These are phyloP conservation scores for Mucor piriformis DNA, from an alignment of 371 early-diverging fungal species.

Conservation along the genomic window DNA sequence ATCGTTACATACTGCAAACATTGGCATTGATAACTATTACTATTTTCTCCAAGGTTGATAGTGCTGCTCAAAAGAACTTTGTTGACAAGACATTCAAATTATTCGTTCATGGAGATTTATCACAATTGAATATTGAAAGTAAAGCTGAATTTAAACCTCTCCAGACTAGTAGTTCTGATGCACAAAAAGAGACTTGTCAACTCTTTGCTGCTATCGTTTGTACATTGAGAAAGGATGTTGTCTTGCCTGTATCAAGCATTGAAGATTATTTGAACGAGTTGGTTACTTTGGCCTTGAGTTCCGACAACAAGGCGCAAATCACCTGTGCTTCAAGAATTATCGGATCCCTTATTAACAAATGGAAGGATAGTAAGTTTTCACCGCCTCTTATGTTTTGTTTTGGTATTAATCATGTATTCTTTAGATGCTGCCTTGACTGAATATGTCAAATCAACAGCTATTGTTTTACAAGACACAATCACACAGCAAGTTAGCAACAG, in stretches of 20 bases:
- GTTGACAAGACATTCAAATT: slow-evolving; percentile 52
- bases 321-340: slow-evolving; percentile 52
- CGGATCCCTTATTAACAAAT: slow-evolving; percentile 67
- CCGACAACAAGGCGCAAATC: slow-evolving; percentile 39
- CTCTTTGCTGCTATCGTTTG: slow-evolving; percentile 60
- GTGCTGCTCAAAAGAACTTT: slow-evolving; percentile 45
- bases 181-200: slow-evolving; percentile 51
- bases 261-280: slow-evolving; percentile 53
- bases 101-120: slow-evolving; percentile 45
- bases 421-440: slow-evolving; percentile 35
- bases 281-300: slow-evolving; percentile 47
- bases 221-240: slow-evolving; percentile 59
- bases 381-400: too few species aligned
- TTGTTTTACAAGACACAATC: slow-evolving; percentile 27
- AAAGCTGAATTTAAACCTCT: slow-evolving; percentile 11
- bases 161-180: not conserved
- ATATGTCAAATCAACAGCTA: slow-evolving; percentile 35
- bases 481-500: slow-evolving; percentile 17
- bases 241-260: slow-evolving; percentile 53
- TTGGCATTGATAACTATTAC: slow-evolving; percentile 50
- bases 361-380: slow-evolving; percentile 51
- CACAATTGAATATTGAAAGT: not conserved
- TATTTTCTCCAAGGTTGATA: slow-evolving; percentile 50
- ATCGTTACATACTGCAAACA: slow-evolving; percentile 37
- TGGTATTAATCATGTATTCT: too few species aligned